Evolutionary conservation across 2,329 filamentous ascomycete species (phyloP), one percentile per base, ranked within the genome.

Genomic region (Neoarthrinium moseri): DNA sequence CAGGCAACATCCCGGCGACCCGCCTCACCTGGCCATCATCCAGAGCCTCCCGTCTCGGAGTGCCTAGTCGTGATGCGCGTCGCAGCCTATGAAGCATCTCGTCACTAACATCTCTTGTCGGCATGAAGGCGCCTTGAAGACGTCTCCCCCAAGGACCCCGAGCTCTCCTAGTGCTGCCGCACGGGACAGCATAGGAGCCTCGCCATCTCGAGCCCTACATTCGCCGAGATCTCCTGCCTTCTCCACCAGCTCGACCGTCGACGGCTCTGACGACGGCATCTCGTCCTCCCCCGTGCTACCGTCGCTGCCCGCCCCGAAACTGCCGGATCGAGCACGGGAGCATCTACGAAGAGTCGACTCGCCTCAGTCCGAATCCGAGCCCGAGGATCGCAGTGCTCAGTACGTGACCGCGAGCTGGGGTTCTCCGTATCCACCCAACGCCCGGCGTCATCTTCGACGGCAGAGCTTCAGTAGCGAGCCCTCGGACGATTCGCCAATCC

Each of bases 371-470:
- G 51, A 49, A 54, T 60, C 60, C 50, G 63, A 50, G 36, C 50
- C 51, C 22, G 57, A 54, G 39, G 55, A 56, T 40, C 65, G 67
- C 53, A 70, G 72, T 41, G 61, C 59, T 33, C 68, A 66, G 47
- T 83, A 79, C 64, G 75, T 77, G 50, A 94, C 89, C 37, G 86
- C 90, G 39, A 91, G 86, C 64, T 96, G 91, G 91, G 91, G 91
- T 46, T 96, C 91, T 44, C 91, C 91, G 18, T 96, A 96, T 69
- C 84, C 87, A 45, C 78, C 77, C 51, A 78, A 85, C 30, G 86
- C 80, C 47, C 66, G 64, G 55, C 66, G 61, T 36, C 67, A 75
- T 49, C 69, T 76, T 45, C 74, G 74, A 43, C 68, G 68, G 44
- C 67, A 72, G 51, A 81, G 78, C 56, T 71, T 74, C 53, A 78